A percentile compares a stretch with the other conserved stretches of the same genome.
Evolutionary conservation across 768 basidiomycete species (phyloP).

Genomic region (Suillus variegatus): DNA sequence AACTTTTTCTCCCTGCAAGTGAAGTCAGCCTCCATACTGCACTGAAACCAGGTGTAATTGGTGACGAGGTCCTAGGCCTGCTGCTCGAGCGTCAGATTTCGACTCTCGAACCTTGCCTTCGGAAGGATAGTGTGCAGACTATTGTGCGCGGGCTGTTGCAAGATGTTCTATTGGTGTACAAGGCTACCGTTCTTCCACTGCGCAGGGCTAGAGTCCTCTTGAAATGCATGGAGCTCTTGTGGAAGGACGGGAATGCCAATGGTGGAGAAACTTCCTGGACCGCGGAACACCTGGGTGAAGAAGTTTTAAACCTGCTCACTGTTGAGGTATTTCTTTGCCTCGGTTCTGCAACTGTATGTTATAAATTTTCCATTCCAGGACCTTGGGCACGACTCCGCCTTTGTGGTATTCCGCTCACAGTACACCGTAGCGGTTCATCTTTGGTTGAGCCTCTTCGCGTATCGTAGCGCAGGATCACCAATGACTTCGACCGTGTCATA

Average conservation of each 20-base stretch:
- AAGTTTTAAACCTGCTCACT: conserved; percentile 43
- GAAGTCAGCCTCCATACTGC: conserved; percentile 31
- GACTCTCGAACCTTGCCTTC: conserved; percentile 51
- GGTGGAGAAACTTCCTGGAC: conserved; percentile 27
- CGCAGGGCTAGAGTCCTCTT: conserved; percentile 59
- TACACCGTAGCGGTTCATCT: conserved; percentile 60
- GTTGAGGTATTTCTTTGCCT: conserved; percentile 35
- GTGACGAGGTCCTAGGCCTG: conserved; percentile 43
- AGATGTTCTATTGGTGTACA: conserved; percentile 55
- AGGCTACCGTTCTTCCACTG: conserved; percentile 48
- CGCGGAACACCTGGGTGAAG: conserved; percentile 39
- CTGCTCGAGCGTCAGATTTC: conserved; percentile 65
- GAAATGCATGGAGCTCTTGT: conserved; percentile 50
- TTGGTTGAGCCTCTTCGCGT: conserved; percentile 71
- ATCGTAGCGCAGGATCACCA: conserved; percentile 49
- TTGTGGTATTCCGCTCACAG: conserved; percentile 39
- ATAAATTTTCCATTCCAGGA: conserved; percentile 22
- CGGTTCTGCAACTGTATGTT: background rate
- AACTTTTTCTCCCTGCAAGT: conserved; percentile 55
- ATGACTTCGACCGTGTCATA: conserved; percentile 47
- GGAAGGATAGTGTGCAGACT: conserved; percentile 55
- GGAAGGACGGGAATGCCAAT: conserved; percentile 28
- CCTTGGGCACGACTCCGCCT: conserved; percentile 26
- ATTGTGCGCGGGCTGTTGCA: conserved; percentile 45
- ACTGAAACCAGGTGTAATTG: background rate